Evolutionary conservation across 305 asterid genomes (phyloP), one percentile per base, ranked within the genome.

Genomic region (Solanum hybrid): DNA sequence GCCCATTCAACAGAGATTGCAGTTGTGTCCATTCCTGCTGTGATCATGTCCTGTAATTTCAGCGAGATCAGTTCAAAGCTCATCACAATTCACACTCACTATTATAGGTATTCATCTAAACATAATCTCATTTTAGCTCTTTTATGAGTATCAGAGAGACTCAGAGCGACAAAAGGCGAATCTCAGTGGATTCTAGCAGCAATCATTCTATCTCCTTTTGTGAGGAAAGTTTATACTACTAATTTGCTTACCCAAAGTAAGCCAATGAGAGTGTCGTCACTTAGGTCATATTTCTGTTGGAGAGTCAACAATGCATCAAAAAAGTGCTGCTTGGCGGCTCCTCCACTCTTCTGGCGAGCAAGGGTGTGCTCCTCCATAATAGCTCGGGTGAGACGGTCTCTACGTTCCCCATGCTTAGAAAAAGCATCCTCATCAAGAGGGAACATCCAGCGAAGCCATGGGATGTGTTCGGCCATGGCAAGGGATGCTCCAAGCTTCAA

Each of bases 21-120:
- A 35, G 91, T 92, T 36, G 93, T 92, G 89, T 92, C 93, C 92
- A 90, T 92, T 56, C 93, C 93, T 19, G 93, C 93, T 32, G 93
- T 88, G 80, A 92, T 87, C 93, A 92, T 92, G 56, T 92, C 92
- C 92, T 91, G 92, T 88, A 90, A 85, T 56, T 82, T 31, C 31
- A 10, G 6, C 0, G 32, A 85, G 31, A 85, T 19, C 45, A 31
- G 40, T 84, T 84, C 87, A 29, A 5, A 84, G 40, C 56, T 51
- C 73, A 31, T 51, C 42, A 35, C 27, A 4, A 60, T 60, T 45
- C 40, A 56, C 71, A 45, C 71, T 27, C 38, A 4, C 17, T 82
- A 27, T 27, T 40, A 26, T 40, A 80, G 69, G 36, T 7, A 1
- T 80, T 80, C 86, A 38, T 80, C 86, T 7, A 26, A 38, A 4